Percentiles rank a stretch among this genome's conserved stretches.
Evolutionary conservation across 2,329 filamentous ascomycete genomes (phyloP).

Genomic region (Phialophora macrospora): DNA sequence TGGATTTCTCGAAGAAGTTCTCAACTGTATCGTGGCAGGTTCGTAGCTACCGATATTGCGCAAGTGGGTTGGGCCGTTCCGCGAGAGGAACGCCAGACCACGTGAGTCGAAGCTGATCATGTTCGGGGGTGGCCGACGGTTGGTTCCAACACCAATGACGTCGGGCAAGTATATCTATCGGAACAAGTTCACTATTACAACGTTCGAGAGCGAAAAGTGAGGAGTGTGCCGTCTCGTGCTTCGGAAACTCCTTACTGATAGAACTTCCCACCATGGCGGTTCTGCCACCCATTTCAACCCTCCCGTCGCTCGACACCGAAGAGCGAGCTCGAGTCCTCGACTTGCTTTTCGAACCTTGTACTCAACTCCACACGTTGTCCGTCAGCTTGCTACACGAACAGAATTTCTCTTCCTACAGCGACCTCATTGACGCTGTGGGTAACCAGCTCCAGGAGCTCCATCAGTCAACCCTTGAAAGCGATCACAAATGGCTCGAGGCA

Average conservation of each 20-base stretch:
- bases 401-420: constrained; percentile 68
- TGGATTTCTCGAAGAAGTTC: not conserved
- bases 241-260: not conserved
- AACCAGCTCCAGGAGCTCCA: constrained; percentile 66
- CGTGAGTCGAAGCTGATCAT: constrained; percentile 8
- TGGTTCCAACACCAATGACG: constrained; percentile 16
- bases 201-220: not conserved
- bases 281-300: constrained; percentile 55
- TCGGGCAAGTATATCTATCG: constrained; percentile 6
- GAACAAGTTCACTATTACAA: not conserved
- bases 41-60: not conserved
- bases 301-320: constrained; percentile 31
- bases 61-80: not conserved
- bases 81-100: constrained; percentile 19
- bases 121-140: constrained; percentile 16
- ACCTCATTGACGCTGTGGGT: constrained; percentile 71
- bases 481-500: constrained; percentile 65
- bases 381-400: constrained; percentile 67
- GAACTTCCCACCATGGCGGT: constrained; percentile 23
- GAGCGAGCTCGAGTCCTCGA: constrained; percentile 35
- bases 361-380: constrained; percentile 72
- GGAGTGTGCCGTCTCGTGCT: not conserved
- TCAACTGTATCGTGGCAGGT: not conserved
- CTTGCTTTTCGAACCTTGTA: constrained; percentile 66
- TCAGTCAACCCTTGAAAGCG: constrained; percentile 55